phyloP scores from a whole-genome alignment of 176 grass and related monocot species.

The Raddia guianensis region DNA sequence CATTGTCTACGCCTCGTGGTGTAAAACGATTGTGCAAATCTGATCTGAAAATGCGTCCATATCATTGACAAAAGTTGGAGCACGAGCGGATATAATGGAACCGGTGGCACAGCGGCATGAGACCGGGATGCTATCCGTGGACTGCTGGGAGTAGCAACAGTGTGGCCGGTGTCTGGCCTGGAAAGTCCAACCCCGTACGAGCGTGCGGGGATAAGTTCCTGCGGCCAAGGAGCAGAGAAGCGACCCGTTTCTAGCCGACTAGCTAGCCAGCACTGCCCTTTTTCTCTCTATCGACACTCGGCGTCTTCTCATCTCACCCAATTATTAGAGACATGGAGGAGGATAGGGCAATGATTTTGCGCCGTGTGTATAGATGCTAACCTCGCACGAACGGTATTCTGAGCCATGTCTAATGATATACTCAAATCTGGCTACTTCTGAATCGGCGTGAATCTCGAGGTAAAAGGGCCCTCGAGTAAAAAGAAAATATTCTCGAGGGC shows the following conservation, averaged over 20 bases:
- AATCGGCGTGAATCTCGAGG: too few species aligned
- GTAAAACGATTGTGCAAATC: neutral
- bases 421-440: too few species aligned
- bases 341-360: too few species aligned
- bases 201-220: neutral
- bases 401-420: too few species aligned
- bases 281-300: neutral
- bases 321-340: too few species aligned
- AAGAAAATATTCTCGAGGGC: too few species aligned
- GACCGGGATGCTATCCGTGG: conserved; percentile 3
- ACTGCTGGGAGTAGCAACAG: neutral
- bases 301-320: neutral
- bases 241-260: neutral
- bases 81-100: neutral
- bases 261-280: neutral
- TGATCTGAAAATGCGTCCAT: neutral
- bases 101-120: neutral
- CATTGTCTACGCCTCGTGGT: too few species aligned
- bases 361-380: too few species aligned
- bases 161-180: neutral
- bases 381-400: too few species aligned
- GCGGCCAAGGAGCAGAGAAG: neutral
- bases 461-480: too few species aligned
- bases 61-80: neutral
- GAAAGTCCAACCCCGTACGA: neutral